These are phyloP conservation scores for Wickerhamiella brachini DNA, from an alignment of 805 yeast genomes.

Conservation along the genomic window DNA sequence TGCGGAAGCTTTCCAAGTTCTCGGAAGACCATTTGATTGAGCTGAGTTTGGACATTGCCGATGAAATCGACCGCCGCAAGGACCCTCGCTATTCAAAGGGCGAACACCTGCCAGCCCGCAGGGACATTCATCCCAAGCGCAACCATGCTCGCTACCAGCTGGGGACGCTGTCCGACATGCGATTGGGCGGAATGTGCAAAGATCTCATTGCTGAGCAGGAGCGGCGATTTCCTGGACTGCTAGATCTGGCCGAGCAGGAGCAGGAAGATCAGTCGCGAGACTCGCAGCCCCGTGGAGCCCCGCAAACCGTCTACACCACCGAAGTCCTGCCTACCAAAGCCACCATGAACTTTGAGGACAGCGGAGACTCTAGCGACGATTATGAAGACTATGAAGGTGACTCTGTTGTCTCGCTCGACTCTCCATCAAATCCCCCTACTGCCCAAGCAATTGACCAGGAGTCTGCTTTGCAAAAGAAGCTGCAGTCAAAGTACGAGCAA, in stretches of 20 bases:
- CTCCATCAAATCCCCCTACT: not conserved
- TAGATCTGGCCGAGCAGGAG: slow-evolving; percentile 10
- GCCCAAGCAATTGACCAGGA: not conserved
- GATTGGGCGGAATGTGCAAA: slow-evolving; percentile 81
- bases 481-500: not conserved
- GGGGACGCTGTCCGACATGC: slow-evolving; percentile 61
- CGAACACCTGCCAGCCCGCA: slow-evolving; percentile 47
- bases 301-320: slow-evolving; percentile 28
- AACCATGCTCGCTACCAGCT: slow-evolving; percentile 91
- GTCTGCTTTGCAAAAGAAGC: not conserved
- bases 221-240: slow-evolving; percentile 46
- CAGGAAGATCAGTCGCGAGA: not conserved
- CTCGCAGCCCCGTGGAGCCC: not conserved
- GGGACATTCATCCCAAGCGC: slow-evolving; percentile 77
- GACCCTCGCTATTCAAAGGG: slow-evolving; percentile 31
- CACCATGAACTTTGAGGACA: slow-evolving; percentile 76
- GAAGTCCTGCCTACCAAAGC: slow-evolving; percentile 78
- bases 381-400: slow-evolving; percentile 7
- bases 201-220: slow-evolving; percentile 82
- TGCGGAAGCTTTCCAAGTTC: slow-evolving; percentile 54
- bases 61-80: slow-evolving; percentile 73
- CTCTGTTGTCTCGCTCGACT: not conserved
- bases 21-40: slow-evolving; percentile 62
- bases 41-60: slow-evolving; percentile 86
- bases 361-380: slow-evolving; percentile 36